Base-by-base conservation (phyloP, 257 asterid species). In the Parsonsia alboflavescens region DNA sequence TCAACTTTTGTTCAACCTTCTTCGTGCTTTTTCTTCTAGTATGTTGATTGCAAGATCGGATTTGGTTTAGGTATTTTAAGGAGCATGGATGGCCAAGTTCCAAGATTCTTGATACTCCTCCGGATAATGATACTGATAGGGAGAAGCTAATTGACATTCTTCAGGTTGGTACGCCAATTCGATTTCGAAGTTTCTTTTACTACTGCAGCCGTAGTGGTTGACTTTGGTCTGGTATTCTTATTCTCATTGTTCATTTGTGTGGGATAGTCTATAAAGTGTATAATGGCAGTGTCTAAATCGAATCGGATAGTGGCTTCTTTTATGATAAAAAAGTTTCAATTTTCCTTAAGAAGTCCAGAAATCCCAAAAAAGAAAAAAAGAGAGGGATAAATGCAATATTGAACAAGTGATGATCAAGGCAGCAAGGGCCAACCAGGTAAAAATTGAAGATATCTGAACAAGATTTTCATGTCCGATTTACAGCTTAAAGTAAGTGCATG, bases 61-160 rank as follows among this genome's bases (percentile, higher is more conserved):
- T 61, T 54, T 59, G 66, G 71, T 22, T 75, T 79, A 92, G 97
- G 97, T 94, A 92, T 80, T 94, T 94, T 78, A 89, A 88, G 86
- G 97, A 92, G 87, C 73, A 94, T 59, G 99, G 99, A 41, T 94
- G 97, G 97, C 99, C 97, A 2, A 88, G 86, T 61, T 94, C 98
- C 36, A 89, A 84, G 0, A 71, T 92, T 67, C 92, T 79, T 54
- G 83, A 81, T 57, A 13, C 72, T 4, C 80, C 92, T 54, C 98
- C 97, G 12, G 88, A 89, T 80, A 87, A 68, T 73, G 95, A 89
- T 72, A 87, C 79, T 41, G 95, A 90, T 75, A 88, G 89, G 78
- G 95, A 86, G 17, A 92, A 86, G 80, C 62, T 94, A 79, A 82
- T 94, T 68, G 98, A 94, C 80, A 82, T 88, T 78, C 87, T 94